Percentiles rank a stretch among this genome's conserved stretches.
Evolutionary conservation across 371 early-diverging fungal genomes (phyloP).

Genomic region (Sporodiniella umbellata): DNA sequence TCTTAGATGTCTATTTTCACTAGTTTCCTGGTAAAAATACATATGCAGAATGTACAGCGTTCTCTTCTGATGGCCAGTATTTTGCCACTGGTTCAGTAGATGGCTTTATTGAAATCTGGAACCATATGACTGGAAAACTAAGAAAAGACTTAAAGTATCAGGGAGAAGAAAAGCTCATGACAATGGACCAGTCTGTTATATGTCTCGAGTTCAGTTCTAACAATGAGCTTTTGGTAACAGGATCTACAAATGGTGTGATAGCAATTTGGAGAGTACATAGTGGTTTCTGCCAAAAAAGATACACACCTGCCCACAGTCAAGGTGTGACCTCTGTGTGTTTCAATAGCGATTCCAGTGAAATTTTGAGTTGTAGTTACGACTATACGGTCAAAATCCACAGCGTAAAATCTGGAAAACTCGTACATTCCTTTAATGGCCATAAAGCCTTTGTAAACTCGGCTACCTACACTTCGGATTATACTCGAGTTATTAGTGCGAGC

Average conservation of each 20-base stretch:
- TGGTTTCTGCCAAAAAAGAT: conserved; percentile 72
- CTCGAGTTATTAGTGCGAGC: conserved; percentile 71
- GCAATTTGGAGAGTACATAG: conserved; percentile 82
- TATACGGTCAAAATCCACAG: conserved; percentile 80
- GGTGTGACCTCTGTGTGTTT: conserved; percentile 84
- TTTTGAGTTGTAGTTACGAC: conserved; percentile 86
- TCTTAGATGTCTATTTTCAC: not conserved
- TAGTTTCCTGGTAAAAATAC: conserved; percentile 88
- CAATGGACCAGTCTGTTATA: conserved; percentile 88
- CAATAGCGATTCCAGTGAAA: conserved; percentile 70
- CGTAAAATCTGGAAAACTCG: conserved; percentile 82
- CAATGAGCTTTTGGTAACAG: conserved; percentile 80
- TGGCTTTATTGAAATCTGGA: conserved; percentile 96
- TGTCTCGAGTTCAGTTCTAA: conserved; percentile 74
- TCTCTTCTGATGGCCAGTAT: conserved; percentile 84
- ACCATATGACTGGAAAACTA: conserved; percentile 85
- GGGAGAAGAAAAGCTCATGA: conserved; percentile 87
- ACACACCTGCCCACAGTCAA: conserved; percentile 82
- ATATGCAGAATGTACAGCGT: conserved; percentile 75
- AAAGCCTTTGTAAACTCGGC: conserved; percentile 84
- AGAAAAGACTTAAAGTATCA: conserved; percentile 90
- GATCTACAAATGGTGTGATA: conserved; percentile 85
- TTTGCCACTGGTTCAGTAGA: conserved; percentile 89
- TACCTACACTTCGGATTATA: conserved; percentile 65
- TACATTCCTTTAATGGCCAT: conserved; percentile 92